These are phyloP conservation scores for Xenoacremonium recifei DNA, from an alignment of 2,329 filamentous ascomycete species.

Conservation along the genomic window DNA sequence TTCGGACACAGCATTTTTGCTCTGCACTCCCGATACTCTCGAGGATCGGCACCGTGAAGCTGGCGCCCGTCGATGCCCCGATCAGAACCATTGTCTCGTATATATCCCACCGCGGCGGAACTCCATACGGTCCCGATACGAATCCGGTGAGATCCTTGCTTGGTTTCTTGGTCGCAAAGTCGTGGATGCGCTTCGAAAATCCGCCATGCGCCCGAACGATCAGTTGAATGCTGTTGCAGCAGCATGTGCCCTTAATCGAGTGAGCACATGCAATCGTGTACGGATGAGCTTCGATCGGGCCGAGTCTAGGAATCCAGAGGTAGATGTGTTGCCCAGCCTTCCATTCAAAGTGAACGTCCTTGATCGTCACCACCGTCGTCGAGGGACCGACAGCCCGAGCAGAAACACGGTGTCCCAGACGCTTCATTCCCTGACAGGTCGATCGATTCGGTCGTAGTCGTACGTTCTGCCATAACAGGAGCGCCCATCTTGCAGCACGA, in stretches of 20 bases:
- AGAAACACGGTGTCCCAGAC: slow-evolving; percentile 52
- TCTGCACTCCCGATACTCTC: slow-evolving; percentile 49
- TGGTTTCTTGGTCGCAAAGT: slow-evolving; percentile 40
- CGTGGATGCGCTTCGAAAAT: slow-evolving; percentile 55
- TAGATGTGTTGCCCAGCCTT: slow-evolving; percentile 60
- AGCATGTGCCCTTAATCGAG: slow-evolving; percentile 47
- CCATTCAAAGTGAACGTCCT: slow-evolving; percentile 59
- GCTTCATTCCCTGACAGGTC: slow-evolving; percentile 45
- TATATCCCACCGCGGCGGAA: slow-evolving; percentile 53
- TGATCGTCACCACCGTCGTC: slow-evolving; percentile 58
- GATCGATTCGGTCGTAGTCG: slow-evolving; percentile 39
- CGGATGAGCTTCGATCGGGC: slow-evolving; percentile 55
- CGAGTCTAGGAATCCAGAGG: slow-evolving; percentile 57
- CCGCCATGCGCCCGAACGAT: slow-evolving; percentile 55
- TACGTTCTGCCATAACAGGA: slow-evolving; percentile 54
- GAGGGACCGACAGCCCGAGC: slow-evolving; percentile 47
- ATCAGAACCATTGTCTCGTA: slow-evolving; percentile 61
- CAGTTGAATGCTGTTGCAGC: slow-evolving; percentile 59
- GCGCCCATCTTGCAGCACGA: slow-evolving; percentile 48
- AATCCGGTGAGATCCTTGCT: slow-evolving; percentile 37
- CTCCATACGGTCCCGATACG: slow-evolving; percentile 56
- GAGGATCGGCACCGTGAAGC: slow-evolving; percentile 59
- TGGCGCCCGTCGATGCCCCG: slow-evolving; percentile 62
- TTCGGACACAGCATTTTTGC: slow-evolving; percentile 45
- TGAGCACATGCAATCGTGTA: slow-evolving; percentile 62